A percentile compares a stretch with the other conserved stretches of the same genome.
Conservation (phyloP, 441 rosid genomes). For the Metrosideros polymorpha region DNA sequence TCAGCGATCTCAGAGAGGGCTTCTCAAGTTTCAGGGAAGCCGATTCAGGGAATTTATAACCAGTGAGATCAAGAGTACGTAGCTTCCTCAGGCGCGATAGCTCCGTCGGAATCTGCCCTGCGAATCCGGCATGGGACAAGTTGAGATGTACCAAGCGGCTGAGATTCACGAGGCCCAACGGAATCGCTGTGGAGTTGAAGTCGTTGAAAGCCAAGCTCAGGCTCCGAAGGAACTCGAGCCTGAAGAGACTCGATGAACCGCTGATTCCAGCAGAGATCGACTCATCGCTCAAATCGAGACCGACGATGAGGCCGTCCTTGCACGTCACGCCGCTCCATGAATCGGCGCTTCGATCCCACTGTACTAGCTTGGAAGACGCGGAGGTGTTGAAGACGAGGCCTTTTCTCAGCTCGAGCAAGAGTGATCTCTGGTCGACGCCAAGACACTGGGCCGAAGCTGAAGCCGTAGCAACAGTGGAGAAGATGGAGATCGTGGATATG, state of each 20-base stretch:
- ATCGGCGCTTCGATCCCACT: not conserved
- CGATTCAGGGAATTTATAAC: not conserved
- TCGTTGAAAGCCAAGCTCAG: not conserved
- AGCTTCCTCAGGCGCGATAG: fast-evolving
- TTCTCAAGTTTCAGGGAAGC: fast-evolving
- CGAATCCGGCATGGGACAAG: fast-evolving
- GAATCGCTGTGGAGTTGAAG: fast-evolving
- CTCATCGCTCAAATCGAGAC: not conserved
- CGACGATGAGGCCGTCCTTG: not conserved
- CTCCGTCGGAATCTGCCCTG: fast-evolving
- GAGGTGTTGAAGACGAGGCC: fast-evolving
- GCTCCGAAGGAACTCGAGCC: not conserved
- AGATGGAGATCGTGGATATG: not conserved
- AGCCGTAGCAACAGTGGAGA: fast-evolving
- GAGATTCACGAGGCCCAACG: fast-evolving
- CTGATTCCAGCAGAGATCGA: fast-evolving
- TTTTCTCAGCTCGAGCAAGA: not conserved
- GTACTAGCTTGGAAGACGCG: not conserved
- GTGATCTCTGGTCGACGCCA: fast-evolving
- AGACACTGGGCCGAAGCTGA: not conserved
- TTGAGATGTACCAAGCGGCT: not conserved
- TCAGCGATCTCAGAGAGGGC: not conserved
- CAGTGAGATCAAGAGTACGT: not conserved
- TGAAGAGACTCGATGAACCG: not conserved
- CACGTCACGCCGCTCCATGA: not conserved